Evolutionary conservation across 176 grass and related monocot species (phyloP).

Genomic region (Panicum miliaceum): DNA sequence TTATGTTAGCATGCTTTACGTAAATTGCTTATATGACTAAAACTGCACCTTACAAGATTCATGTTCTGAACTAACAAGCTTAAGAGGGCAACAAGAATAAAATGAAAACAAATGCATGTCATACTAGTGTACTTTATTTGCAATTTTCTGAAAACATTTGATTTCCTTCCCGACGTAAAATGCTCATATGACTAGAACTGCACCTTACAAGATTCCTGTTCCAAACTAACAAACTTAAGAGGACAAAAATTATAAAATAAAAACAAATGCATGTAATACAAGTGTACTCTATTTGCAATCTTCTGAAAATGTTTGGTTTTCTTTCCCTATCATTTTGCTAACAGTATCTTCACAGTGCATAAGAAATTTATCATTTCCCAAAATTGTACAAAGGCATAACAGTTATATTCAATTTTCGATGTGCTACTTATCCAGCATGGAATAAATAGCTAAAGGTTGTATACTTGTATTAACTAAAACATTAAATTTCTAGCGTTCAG

Average conservation of each 20-base stretch:
- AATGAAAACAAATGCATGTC: not conserved
- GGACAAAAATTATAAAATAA: not conserved
- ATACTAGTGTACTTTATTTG: too few species aligned
- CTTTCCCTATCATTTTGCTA: not conserved
- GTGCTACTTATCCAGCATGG: not conserved
- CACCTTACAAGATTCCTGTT: not conserved
- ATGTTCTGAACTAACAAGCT: not conserved
- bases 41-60: not conserved
- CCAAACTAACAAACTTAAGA: not conserved
- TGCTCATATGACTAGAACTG: not conserved
- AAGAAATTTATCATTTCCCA: not conserved
- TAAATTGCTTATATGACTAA: not conserved
- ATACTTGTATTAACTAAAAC: not conserved
- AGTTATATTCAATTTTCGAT: not conserved
- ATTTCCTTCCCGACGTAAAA: not conserved
- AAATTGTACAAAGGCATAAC: not conserved
- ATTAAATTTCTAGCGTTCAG: not conserved
- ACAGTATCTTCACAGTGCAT: slow-evolving; percentile 1
- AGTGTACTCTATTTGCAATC: not conserved
- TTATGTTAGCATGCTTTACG: not conserved
- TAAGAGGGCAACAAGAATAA: not conserved
- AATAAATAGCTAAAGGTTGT: not conserved
- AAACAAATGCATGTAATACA: not conserved
- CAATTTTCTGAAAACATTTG: not conserved
- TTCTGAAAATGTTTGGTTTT: not conserved